Percentiles rank a stretch among this genome's conserved stretches.
Conservation (phyloP, 1,139 yeast genomes). For the Zygoascus hellenicus region DNA sequence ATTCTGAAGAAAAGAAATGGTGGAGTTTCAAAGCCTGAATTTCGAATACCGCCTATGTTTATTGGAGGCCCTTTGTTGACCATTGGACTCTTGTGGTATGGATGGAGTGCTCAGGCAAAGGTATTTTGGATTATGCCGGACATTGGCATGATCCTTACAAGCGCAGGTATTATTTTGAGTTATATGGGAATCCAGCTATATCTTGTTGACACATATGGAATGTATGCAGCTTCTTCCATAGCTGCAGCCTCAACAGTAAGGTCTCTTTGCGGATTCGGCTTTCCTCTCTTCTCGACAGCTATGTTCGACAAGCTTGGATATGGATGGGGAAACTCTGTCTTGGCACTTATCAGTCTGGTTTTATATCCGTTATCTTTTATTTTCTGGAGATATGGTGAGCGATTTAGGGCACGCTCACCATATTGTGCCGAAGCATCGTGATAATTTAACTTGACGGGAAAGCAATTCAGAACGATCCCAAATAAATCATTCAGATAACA, state of each 20-base stretch:
- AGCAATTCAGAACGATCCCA: neutral
- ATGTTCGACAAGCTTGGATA: conserved; percentile 38
- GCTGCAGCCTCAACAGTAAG: conserved; percentile 59
- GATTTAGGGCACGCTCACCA: conserved; percentile 32
- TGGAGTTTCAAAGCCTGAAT: conserved; percentile 49
- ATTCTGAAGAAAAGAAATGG: conserved; percentile 37
- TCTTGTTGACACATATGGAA: conserved; percentile 56
- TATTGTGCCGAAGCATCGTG: conserved; percentile 4
- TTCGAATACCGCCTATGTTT: conserved; percentile 38
- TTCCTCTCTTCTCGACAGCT: conserved; percentile 33
- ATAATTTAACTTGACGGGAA: neutral
- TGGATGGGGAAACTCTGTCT: conserved; percentile 60
- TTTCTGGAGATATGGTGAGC: conserved; percentile 46
- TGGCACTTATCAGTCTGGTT: conserved; percentile 44
- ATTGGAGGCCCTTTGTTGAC: conserved; percentile 49
- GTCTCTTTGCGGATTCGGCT: conserved; percentile 52
- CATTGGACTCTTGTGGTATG: conserved; percentile 53
- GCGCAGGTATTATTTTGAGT: conserved; percentile 49
- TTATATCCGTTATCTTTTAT: conserved; percentile 50
- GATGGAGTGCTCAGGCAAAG: conserved; percentile 53
- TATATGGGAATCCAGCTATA: conserved; percentile 55
- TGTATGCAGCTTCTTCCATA: conserved; percentile 51
- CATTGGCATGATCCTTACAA: conserved; percentile 48
- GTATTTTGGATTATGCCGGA: conserved; percentile 51
- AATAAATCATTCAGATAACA: too few relatives aligned